phyloP scores from a whole-genome alignment of 441 rosid genomes.

The Corymbia citriodora region DNA sequence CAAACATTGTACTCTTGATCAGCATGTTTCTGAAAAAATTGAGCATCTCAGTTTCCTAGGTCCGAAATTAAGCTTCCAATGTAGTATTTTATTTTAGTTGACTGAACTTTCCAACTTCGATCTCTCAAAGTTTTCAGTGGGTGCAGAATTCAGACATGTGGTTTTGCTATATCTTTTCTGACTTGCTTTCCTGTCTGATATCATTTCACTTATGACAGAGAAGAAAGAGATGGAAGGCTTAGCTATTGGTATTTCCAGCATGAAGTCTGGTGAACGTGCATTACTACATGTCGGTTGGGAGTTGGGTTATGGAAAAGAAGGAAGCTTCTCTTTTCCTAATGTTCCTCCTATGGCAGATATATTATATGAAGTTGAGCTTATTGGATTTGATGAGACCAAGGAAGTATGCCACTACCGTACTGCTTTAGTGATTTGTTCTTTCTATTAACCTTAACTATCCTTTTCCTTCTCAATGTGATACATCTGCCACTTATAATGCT shows the following conservation, averaged over 20 bases:
- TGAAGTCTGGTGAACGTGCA: constrained; percentile 90
- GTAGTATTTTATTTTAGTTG: not conserved
- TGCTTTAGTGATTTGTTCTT: not conserved
- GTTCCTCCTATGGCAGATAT: constrained; percentile 92
- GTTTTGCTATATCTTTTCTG: not conserved
- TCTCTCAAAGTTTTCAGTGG: not conserved
- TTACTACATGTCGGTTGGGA: constrained; percentile 83
- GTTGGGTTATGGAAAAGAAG: constrained; percentile 88
- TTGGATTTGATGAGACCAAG: constrained; percentile 89
- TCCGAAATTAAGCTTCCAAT: not conserved
- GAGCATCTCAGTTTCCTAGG: not conserved
- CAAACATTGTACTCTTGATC: not conserved
- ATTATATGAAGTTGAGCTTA: constrained; percentile 82
- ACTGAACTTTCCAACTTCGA: not conserved
- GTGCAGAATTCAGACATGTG: not conserved
- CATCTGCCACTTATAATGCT: not conserved
- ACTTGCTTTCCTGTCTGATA: not conserved
- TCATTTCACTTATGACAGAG: constrained; percentile 37
- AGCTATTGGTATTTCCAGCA: constrained; percentile 78
- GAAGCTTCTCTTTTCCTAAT: constrained; percentile 91
- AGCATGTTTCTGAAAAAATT: not conserved
- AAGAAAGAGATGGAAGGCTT: constrained; percentile 88
- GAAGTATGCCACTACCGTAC: constrained; percentile 47
- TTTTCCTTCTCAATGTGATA: not conserved
- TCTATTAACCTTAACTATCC: not conserved